A percentile compares a stretch with the other conserved stretches of the same genome.
Conservation (phyloP, 345 rosid species). For the Pistacia vera region DNA sequence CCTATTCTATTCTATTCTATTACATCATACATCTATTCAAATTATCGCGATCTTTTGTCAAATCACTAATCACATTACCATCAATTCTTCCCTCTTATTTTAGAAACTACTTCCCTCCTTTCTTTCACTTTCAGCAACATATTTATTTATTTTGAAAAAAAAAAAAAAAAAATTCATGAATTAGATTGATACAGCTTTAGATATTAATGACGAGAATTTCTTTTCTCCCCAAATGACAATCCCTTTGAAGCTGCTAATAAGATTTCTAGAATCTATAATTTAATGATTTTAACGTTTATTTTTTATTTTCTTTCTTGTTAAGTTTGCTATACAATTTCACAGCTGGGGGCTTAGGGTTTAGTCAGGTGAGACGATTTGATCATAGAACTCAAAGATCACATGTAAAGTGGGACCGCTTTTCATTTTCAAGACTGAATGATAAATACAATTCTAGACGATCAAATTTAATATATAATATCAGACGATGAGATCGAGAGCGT, state of each 20-base stretch:
- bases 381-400: conserved; percentile 18
- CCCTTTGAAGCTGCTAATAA: conserved; percentile 10
- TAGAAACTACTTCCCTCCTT: neutral
- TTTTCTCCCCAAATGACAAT: conserved; percentile 14
- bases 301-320: neutral
- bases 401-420: conserved; percentile 22
- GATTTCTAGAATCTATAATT: conserved; percentile 48
- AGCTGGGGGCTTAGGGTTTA: conserved; percentile 26
- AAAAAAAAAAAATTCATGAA: neutral
- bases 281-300: conserved; percentile 15
- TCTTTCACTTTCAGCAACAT: conserved; percentile 9
- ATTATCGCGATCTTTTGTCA: conserved; percentile 24
- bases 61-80: conserved; percentile 4
- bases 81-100: conserved; percentile 5
- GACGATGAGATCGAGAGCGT: no score
- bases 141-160: neutral
- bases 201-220: conserved; percentile 21
- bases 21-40: conserved; percentile 15
- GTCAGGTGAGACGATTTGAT: conserved; percentile 17
- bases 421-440: no score
- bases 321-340: conserved; percentile 21
- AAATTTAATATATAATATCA: no score
- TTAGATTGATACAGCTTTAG: conserved; percentile 1
- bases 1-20: no score
- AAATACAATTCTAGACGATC: no score